Evolutionary conservation across 2,329 filamentous ascomycete genomes (phyloP).

Genomic region (Botrytis pseudocinerea): DNA sequence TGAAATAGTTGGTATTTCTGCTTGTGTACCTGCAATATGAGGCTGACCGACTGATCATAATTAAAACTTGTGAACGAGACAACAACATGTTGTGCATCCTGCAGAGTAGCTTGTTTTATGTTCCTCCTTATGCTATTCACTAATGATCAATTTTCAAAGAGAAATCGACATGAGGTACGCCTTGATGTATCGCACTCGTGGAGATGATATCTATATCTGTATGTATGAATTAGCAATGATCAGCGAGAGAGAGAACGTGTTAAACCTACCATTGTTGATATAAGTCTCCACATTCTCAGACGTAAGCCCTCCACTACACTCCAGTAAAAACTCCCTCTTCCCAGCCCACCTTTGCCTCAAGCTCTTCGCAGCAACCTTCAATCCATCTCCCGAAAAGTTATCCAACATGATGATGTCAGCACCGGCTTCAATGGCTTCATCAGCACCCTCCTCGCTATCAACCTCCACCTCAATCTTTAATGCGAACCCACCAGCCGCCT

Average conservation of each 20-base stretch:
- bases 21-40: not conserved
- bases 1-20: not conserved
- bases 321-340: slow-evolving; percentile 73
- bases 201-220: slow-evolving; percentile 92
- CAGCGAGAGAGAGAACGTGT: no score
- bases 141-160: slow-evolving; percentile 78
- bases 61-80: not conserved
- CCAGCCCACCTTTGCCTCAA: slow-evolving; percentile 81
- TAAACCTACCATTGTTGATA: slow-evolving; percentile 66
- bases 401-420: slow-evolving; percentile 98
- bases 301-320: slow-evolving; percentile 89
- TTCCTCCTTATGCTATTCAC: not conserved
- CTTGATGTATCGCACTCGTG: slow-evolving; percentile 95
- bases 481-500: slow-evolving; percentile 81
- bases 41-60: not conserved
- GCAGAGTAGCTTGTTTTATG: not conserved
- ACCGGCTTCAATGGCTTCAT: slow-evolving; percentile 86
- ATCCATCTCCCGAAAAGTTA: slow-evolving; percentile 82
- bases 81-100: not conserved
- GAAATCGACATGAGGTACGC: slow-evolving; percentile 90
- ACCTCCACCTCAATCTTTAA: slow-evolving; percentile 97
- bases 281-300: slow-evolving; percentile 81
- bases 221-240: slow-evolving; percentile 15
- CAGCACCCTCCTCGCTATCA: slow-evolving; percentile 80
- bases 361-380: slow-evolving; percentile 70